Percentiles rank a stretch among this genome's conserved stretches.
These are phyloP conservation scores for Sanghuangporus baumii DNA, from an alignment of 1,284 basidiomycete genomes.

Conservation along the genomic window DNA sequence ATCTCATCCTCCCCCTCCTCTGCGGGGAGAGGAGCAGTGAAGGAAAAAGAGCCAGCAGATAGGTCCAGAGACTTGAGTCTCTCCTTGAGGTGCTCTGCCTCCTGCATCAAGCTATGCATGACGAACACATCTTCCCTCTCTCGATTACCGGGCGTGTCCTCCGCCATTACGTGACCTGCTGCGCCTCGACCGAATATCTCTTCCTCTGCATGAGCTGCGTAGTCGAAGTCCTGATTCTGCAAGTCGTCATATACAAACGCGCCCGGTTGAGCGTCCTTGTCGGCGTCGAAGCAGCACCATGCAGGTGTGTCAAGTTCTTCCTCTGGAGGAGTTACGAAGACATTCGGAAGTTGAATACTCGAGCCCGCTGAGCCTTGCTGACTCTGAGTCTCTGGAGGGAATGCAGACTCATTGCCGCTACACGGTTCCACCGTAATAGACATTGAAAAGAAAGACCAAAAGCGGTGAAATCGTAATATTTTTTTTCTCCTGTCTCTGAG, in stretches of 20 bases:
- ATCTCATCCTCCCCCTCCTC: background rate
- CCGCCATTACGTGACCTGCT: background rate
- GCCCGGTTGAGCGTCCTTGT: slow-evolving; percentile 25
- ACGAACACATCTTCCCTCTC: slow-evolving; percentile 9
- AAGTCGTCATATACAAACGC: slow-evolving; percentile 12
- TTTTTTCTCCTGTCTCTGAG: background rate
- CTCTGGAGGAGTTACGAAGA: slow-evolving; percentile 65
- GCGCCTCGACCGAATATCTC: slow-evolving; percentile 1
- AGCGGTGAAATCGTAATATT: background rate
- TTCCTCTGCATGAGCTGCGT: slow-evolving; percentile 12
- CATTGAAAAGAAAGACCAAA: background rate
- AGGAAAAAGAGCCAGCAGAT: background rate
- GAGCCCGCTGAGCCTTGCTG: background rate
- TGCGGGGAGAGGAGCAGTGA: background rate
- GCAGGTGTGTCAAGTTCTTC: slow-evolving; percentile 57
- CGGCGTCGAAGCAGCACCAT: slow-evolving; percentile 63
- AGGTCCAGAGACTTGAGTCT: slow-evolving; percentile 11
- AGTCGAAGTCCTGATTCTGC: slow-evolving; percentile 11
- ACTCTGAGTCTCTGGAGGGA: background rate
- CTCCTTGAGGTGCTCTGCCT: slow-evolving; percentile 12
- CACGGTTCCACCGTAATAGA: background rate
- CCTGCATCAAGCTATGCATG: slow-evolving; percentile 14
- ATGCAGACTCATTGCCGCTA: background rate
- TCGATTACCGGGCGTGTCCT: background rate
- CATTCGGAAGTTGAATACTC: slow-evolving; percentile 36